These are phyloP conservation scores for Ophiostoma quercus DNA, from an alignment of 2,329 filamentous ascomycete genomes.

Conservation along the genomic window DNA sequence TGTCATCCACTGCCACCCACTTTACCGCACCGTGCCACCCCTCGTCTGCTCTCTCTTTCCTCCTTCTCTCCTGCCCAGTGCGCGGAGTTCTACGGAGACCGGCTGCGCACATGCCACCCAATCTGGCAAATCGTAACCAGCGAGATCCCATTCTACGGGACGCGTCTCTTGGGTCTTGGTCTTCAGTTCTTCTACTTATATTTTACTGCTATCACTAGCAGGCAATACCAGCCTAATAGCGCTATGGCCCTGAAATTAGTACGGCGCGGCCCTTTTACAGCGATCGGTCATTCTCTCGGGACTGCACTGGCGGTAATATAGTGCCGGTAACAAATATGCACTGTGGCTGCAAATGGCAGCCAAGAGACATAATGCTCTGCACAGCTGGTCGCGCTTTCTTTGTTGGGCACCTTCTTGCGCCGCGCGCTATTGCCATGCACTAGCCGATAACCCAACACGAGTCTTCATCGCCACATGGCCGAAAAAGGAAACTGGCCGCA, in stretches of 20 bases:
- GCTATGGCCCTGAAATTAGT: not conserved
- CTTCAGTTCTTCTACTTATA: too few relatives aligned
- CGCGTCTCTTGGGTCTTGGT: not conserved
- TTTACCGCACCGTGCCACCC: not conserved
- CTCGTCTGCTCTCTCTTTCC: not conserved
- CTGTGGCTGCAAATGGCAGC: not conserved
- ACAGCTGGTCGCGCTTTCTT: not conserved
- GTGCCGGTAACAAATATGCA: not conserved
- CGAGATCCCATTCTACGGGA: not conserved
- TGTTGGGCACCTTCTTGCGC: conserved; percentile 9
- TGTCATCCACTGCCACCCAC: not conserved
- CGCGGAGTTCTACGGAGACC: not conserved
- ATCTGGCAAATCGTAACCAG: not conserved
- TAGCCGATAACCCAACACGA: not conserved
- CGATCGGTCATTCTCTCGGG: not conserved
- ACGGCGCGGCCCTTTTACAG: not conserved
- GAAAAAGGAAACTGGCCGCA: conserved; percentile 5
- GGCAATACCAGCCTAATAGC: not conserved
- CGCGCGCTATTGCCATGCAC: not conserved
- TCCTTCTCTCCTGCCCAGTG: not conserved
- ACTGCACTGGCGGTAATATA: not conserved
- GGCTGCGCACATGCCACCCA: not conserved
- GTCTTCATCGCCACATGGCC: conserved; percentile 8
- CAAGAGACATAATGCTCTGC: too few relatives aligned
- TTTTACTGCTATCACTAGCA: not conserved